A percentile compares a stretch with the other conserved stretches of the same genome.
Conservation (phyloP, 2,329 filamentous ascomycete species). For the Trichoderma koningiopsis region DNA sequence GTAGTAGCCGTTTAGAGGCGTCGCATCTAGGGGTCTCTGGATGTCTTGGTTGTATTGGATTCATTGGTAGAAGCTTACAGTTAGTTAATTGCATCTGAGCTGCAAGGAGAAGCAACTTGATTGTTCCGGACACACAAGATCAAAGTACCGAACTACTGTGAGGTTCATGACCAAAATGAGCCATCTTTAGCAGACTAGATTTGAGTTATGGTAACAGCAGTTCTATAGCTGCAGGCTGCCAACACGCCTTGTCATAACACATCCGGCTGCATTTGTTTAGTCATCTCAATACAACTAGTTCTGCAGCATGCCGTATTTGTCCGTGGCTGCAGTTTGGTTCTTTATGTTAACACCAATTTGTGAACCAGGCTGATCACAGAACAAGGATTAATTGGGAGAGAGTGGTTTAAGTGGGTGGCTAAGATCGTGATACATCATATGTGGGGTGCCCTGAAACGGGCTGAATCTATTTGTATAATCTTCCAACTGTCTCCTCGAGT, state of each 20-base stretch:
- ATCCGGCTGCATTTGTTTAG: not conserved
- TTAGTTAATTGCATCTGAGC: not conserved
- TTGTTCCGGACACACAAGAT: not conserved
- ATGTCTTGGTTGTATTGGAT: not conserved
- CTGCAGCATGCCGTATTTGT: not conserved
- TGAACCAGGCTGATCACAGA: constrained; percentile 11
- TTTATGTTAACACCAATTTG: not conserved
- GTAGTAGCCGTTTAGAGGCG: not conserved
- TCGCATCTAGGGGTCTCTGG: not conserved
- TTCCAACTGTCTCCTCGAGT: not conserved
- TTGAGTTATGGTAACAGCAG: not conserved
- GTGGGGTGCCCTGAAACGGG: constrained; percentile 26
- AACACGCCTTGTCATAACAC: not conserved
- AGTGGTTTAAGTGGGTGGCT: constrained; percentile 18
- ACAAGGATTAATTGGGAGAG: constrained; percentile 8
- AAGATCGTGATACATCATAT: constrained; percentile 26
- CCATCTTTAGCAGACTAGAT: not conserved
- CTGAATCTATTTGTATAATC: constrained; percentile 20
- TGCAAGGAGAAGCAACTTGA: not conserved
- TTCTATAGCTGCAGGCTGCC: not conserved
- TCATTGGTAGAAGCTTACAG: not conserved
- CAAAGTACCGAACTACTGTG: not conserved
- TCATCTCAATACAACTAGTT: not conserved
- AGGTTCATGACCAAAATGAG: not conserved
- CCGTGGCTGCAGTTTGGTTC: not conserved